Evolutionary conservation across 441 rosid species (phyloP).

Genomic region (Biscutella auriculata): DNA sequence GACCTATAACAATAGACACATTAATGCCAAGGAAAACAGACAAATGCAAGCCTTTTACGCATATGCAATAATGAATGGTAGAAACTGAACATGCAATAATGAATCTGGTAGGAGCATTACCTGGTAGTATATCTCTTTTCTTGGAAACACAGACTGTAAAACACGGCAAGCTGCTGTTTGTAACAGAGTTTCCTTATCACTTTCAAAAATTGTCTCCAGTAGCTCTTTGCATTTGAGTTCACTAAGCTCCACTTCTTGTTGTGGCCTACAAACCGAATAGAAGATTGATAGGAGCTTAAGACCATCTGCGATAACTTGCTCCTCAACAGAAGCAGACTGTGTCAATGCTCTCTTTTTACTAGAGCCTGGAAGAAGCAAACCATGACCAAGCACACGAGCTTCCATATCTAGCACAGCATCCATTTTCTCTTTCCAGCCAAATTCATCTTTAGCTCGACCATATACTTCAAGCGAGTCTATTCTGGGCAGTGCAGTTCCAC

Average conservation of each 20-base stretch:
- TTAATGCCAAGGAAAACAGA: constrained; percentile 8
- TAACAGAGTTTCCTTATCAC: constrained; percentile 82
- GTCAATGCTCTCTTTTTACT: constrained; percentile 55
- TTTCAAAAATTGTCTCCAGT: constrained; percentile 78
- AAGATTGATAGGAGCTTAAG: constrained; percentile 79
- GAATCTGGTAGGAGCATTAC: constrained; percentile 27
- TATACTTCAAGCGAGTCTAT: constrained; percentile 95
- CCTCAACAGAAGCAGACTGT: constrained; percentile 74
- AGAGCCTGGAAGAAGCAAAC: constrained; percentile 55
- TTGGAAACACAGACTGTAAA: constrained; percentile 79
- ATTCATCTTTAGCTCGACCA: constrained; percentile 99
- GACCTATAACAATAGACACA: constrained; percentile 40
- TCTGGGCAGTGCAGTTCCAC: constrained; percentile 81
- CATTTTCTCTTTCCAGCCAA: constrained; percentile 99
- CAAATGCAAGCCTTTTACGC: neutral
- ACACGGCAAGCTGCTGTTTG: constrained; percentile 92
- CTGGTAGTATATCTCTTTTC: constrained; percentile 81
- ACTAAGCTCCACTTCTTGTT: constrained; percentile 50
- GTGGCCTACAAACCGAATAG: constrained; percentile 48
- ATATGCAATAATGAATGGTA: constrained; percentile 5
- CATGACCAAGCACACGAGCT: constrained; percentile 87
- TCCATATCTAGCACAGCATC: constrained; percentile 93
- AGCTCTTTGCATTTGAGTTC: constrained; percentile 79
- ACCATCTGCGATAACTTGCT: constrained; percentile 94
- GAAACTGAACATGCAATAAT: constrained; percentile 12